Conservation (phyloP, 768 basidiomycete species). For the Coprinellus micaceus region DNA sequence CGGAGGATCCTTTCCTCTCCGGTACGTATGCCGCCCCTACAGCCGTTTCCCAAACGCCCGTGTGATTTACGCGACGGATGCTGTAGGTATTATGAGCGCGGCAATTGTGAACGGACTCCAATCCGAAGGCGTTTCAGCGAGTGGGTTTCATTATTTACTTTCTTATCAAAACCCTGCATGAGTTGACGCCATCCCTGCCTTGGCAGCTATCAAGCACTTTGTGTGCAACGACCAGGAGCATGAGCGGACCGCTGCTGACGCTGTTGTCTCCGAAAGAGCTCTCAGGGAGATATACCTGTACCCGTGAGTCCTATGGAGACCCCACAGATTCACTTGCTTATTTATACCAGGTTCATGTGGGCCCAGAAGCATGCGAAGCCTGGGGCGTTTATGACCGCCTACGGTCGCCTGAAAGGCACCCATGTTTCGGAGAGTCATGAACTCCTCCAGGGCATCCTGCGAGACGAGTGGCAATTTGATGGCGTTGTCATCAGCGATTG, state of each 20-base stretch:
- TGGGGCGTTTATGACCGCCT: constrained; percentile 62
- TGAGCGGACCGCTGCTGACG: constrained; percentile 61
- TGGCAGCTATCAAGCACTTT: constrained; percentile 73
- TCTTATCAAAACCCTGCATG: not conserved
- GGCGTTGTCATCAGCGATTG: constrained; percentile 78
- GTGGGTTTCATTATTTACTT: constrained; percentile 20
- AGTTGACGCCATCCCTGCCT: too few relatives aligned
- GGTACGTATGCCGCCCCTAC: too few relatives aligned
- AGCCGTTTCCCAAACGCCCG: not conserved
- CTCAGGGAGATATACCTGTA: constrained; percentile 71
- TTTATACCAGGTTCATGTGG: constrained; percentile 32
- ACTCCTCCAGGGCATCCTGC: constrained; percentile 60
- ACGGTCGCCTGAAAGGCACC: constrained; percentile 68
- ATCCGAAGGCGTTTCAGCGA: constrained; percentile 58
- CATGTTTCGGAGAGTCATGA: constrained; percentile 68
- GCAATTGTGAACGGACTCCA: constrained; percentile 71
- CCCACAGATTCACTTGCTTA: not conserved
- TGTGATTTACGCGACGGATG: not conserved
- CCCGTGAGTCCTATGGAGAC: constrained; percentile 39
- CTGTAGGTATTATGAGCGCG: constrained; percentile 53
- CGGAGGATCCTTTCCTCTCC: constrained; percentile 66
- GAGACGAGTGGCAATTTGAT: constrained; percentile 71
- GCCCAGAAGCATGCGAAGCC: constrained; percentile 61
- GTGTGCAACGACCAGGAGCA: constrained; percentile 74
- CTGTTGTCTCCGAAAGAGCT: constrained; percentile 61